phyloP scores from a whole-genome alignment of 805 yeast genomes.

The Sugiyamaella boreocaroliniensis region DNA sequence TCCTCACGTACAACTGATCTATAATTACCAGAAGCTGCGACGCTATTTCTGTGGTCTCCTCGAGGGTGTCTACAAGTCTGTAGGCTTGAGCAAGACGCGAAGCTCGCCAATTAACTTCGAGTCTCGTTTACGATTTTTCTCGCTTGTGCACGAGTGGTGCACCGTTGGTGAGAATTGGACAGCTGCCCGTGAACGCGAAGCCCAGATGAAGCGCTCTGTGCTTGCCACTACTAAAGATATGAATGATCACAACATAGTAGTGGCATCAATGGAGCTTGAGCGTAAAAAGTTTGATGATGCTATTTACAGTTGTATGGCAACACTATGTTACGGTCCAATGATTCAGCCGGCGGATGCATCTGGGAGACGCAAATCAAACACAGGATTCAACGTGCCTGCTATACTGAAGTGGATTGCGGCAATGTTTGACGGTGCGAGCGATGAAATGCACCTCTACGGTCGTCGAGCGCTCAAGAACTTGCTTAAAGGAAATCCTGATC shows the following conservation, averaged over 20 bases:
- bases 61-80: slow-evolving; percentile 55
- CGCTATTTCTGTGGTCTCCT: slow-evolving; percentile 78
- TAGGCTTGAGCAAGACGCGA: slow-evolving; percentile 31
- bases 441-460: slow-evolving; percentile 59
- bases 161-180: slow-evolving; percentile 68
- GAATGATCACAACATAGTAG: slow-evolving; percentile 34
- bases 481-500: slow-evolving; percentile 51
- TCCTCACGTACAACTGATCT: slow-evolving; percentile 53
- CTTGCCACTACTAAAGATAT: slow-evolving; percentile 35
- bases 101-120: slow-evolving; percentile 72
- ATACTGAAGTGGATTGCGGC: slow-evolving; percentile 78
- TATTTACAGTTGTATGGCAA: slow-evolving; percentile 78
- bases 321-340: slow-evolving; percentile 69
- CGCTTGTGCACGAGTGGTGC: slow-evolving; percentile 88
- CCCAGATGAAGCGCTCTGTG: slow-evolving; percentile 41
- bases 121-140: slow-evolving; percentile 75
- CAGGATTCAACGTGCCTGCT: slow-evolving; percentile 64
- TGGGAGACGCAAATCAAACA: slow-evolving; percentile 36
- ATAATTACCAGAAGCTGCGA: slow-evolving; percentile 69
- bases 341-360: slow-evolving; percentile 28
- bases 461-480: slow-evolving; percentile 64
- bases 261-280: slow-evolving; percentile 77
- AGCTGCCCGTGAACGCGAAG: slow-evolving; percentile 61
- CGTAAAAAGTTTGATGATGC: slow-evolving; percentile 61
- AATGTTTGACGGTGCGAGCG: slow-evolving; percentile 48